Percentiles rank a stretch among this genome's conserved stretches.
Evolutionary conservation across 192 early-diverging fungal species (phyloP).

Genomic region (Phlyctochytrium bullatum): DNA sequence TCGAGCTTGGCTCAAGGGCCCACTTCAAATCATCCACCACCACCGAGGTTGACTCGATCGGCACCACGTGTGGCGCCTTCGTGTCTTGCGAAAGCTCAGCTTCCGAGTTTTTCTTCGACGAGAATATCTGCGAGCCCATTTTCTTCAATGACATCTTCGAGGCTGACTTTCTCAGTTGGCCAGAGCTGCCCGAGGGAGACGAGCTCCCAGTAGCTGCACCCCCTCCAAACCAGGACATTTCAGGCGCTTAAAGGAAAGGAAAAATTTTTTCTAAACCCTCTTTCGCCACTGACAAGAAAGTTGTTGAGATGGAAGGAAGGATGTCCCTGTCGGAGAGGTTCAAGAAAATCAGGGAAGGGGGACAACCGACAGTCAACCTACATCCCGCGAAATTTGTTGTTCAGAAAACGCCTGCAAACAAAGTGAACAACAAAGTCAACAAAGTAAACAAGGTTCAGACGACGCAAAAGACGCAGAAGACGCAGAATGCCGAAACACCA

Average conservation of each 20-base stretch:
- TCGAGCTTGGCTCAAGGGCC: slow-evolving; percentile 35
- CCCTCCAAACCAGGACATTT: background rate
- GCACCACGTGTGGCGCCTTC: background rate
- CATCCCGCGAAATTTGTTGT: no score
- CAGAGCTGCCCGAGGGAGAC: background rate
- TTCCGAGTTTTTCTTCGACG: background rate
- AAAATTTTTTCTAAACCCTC: background rate
- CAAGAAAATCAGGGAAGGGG: no score
- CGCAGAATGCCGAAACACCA: no score
- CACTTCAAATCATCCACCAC: slow-evolving; percentile 34
- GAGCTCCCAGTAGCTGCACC: background rate
- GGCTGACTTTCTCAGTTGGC: slow-evolving; percentile 2
- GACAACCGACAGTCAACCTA: no score
- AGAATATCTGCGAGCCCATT: background rate
- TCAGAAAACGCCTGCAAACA: no score
- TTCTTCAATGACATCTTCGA: background rate
- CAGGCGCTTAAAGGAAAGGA: no score
- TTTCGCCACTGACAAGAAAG: no score
- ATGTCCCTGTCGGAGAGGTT: no score
- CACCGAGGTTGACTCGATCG: slow-evolving; percentile 10
- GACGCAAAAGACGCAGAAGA: no score
- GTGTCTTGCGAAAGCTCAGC: background rate
- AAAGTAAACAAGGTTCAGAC: no score
- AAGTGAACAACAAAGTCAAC: no score
- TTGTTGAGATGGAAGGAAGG: no score